Base-by-base conservation (phyloP, 345 rosid species). In the Aquilaria yunnanensis region DNA sequence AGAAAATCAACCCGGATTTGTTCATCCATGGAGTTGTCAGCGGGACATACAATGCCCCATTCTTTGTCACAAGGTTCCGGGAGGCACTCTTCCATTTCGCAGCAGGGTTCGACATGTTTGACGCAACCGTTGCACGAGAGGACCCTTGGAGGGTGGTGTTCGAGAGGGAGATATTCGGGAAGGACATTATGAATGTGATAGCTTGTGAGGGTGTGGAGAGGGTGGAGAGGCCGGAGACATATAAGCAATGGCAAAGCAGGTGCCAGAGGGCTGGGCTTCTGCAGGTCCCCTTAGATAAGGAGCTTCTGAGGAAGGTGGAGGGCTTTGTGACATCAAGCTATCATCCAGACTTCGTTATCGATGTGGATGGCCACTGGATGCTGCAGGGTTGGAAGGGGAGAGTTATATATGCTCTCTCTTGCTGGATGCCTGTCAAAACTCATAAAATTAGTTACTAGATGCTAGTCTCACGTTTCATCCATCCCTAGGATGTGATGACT, bases 371-470 rank as follows among this genome's bases (percentile, higher is more conserved):
- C 48, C 72, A 71, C 0, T 93, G 96, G 96, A 69, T 93, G 87
- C 80, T 93, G 47, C 94, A 77, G 59, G 92, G 92, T 3, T 93
- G 98, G 98, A 93, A 93, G 68, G 98, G 98, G 6, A 80, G 86
- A 67, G 75, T 85, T 14, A 59, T 82, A 4, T 72, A 70, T 67
- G 97, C 89, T 51, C 71, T 84, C 61, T 81, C 97, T 0, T 81
- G 81, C 51, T 93, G 97, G 98, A 74, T 78, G 64, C 92, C 90
- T 63, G 70, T 60, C 43, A 43, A 47, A 14, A 33, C 53, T n/a
- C 50, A 31, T 14, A 10, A 30, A 41, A 5, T 30, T 60, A 56
- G 32, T 50, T 72, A 37, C 43, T 8, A 37, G 43, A 37, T 4
- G 43, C 43, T 37, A 37, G 43, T 4, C 8, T 37, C 43, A 1